Evolutionary conservation across 371 early-diverging fungal genomes (phyloP), one percentile per base, ranked within the genome.

Genomic region (Nematocida ausubeli): DNA sequence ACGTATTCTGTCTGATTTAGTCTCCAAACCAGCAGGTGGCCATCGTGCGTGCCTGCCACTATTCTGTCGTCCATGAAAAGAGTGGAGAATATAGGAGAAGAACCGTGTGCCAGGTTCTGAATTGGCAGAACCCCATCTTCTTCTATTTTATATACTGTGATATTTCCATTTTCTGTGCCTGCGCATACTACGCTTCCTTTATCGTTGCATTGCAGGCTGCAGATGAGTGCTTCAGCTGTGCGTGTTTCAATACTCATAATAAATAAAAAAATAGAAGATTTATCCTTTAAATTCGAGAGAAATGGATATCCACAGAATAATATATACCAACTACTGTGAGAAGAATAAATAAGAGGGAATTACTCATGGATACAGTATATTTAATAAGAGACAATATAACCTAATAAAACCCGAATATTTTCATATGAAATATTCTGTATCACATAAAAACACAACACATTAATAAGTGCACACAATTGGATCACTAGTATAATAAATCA

Each of bases 21-120:
- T 35, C 80, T 82, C 85, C 84, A 85, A 24, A 85, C 30, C 39
- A 82, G 39, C 12, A 86, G 16, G 26, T 68, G 62, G 2, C 85
- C 85, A 39, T 69, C 68, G 52, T 70, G 83, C 52, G 80, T 75
- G 30, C 67, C n/a, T 16, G 75, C 56, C 24, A 64, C 81, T n/a
- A 85, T 71, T 14, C 68, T 39, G n/a, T 84, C 81, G 22, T 70
- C 73, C 3, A 82, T 22, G 57, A 81, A 70, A 0, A 82, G 4
- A 66, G 81, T 81, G 5, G 9, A 1, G 6, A 75, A 75, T 32
- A 75, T 63, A 19, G 78, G 69, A 2, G 78, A 26, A 12, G 80
- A 37, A 42, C 47, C 54, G 22, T 66, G 26, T 6, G 35, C 4
- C 24, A 75, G 56, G 9, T 40, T 55, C 56, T 75, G 63, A 4